These are phyloP conservation scores for Acidomyces sp. DNA, from an alignment of 495 filamentous ascomycete genomes.

Conservation along the genomic window DNA sequence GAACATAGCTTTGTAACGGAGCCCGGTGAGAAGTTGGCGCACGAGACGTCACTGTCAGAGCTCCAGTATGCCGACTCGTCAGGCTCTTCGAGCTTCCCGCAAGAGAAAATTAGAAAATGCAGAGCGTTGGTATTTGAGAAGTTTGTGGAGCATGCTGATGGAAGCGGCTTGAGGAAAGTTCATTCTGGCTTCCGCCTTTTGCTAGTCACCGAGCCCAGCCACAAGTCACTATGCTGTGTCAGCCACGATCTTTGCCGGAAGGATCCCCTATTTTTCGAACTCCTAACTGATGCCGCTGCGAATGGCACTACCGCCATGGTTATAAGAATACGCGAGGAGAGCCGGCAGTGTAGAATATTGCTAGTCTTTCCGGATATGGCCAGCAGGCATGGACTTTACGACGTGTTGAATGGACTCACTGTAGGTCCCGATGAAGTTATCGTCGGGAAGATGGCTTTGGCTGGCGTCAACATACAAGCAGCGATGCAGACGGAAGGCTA, in stretches of 20 bases:
- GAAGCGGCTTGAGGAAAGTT: slow-evolving; percentile 47
- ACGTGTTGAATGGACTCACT: slow-evolving; percentile 53
- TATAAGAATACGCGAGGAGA: slow-evolving; percentile 55
- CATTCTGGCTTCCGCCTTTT: slow-evolving; percentile 66
- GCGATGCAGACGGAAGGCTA: slow-evolving; percentile 35
- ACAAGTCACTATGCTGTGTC: slow-evolving; percentile 60
- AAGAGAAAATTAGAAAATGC: slow-evolving; percentile 56
- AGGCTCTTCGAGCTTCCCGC: slow-evolving; percentile 53
- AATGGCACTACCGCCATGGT: slow-evolving; percentile 37
- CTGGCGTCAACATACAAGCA: slow-evolving; percentile 50
- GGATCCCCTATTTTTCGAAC: slow-evolving; percentile 57
- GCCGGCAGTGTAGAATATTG: slow-evolving; percentile 50
- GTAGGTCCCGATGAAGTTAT: slow-evolving; percentile 47
- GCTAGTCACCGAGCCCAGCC: slow-evolving; percentile 59
- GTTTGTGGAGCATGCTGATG: slow-evolving; percentile 45
- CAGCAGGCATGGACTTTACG: slow-evolving; percentile 53
- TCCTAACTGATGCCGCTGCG: slow-evolving; percentile 51
- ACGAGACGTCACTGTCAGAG: slow-evolving; percentile 48
- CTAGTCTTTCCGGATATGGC: slow-evolving; percentile 59
- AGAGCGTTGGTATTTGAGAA: slow-evolving; percentile 61
- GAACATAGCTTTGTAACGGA: slow-evolving; percentile 52
- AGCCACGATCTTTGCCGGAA: slow-evolving; percentile 48
- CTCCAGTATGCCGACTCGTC: slow-evolving; percentile 66
- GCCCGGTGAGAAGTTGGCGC: slow-evolving; percentile 50
- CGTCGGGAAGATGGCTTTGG: slow-evolving; percentile 47